A percentile compares a stretch with the other conserved stretches of the same genome.
Conservation (phyloP, 768 basidiomycete genomes). For the Lentinula sp. region DNA sequence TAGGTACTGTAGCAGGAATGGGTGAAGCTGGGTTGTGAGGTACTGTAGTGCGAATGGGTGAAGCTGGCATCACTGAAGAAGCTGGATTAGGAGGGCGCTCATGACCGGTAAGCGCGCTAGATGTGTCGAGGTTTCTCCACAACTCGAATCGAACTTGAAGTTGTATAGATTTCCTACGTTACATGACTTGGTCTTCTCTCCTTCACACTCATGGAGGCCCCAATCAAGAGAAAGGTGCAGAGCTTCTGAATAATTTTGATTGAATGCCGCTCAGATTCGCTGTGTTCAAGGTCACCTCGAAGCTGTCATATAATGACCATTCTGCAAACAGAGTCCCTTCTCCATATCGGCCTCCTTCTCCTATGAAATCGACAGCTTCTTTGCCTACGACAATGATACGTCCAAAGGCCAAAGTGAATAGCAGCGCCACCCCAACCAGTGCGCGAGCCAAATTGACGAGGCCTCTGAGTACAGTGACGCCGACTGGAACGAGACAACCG, state of each 20-base stretch:
- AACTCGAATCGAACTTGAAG: not conserved
- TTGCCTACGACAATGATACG: constrained; percentile 22
- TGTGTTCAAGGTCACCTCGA: constrained; percentile 44
- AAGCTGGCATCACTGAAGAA: too few relatives aligned
- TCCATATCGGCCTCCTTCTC: constrained; percentile 26
- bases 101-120: not conserved
- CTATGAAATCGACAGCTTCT: constrained; percentile 28
- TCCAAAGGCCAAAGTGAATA: constrained; percentile 61
- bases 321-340: constrained; percentile 6
- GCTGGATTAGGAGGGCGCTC: too few relatives aligned
- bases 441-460: constrained; percentile 5
- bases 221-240: constrained; percentile 42
- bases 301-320: constrained; percentile 34
- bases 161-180: not conserved
- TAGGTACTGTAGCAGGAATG: too few relatives aligned
- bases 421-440: constrained; percentile 32
- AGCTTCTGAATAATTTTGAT: not conserved
- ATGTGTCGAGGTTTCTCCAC: not conserved
- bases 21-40: too few relatives aligned
- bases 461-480: constrained; percentile 12
- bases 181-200: constrained; percentile 1
- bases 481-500: constrained; percentile 12
- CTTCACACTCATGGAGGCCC: constrained; percentile 26
- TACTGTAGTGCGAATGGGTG: too few relatives aligned
- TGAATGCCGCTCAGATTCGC: constrained; percentile 12